These are phyloP conservation scores for Penicillium riverlandense DNA, from an alignment of 495 filamentous ascomycete genomes.

Conservation along the genomic window DNA sequence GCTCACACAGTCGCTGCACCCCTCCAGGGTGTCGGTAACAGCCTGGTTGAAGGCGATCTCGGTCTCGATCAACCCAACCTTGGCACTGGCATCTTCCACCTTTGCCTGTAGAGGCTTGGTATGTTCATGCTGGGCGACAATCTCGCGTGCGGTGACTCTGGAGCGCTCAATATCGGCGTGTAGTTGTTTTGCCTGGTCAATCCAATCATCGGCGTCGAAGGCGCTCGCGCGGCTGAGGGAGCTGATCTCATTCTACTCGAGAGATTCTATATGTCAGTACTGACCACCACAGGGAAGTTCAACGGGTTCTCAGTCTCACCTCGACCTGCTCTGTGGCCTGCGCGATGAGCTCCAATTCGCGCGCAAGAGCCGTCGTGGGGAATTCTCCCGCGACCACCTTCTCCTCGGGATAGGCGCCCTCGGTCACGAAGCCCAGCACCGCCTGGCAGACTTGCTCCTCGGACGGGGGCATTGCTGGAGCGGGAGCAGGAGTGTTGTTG, in stretches of 20 bases:
- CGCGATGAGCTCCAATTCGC: slow-evolving; percentile 56
- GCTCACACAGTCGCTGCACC: slow-evolving; percentile 40
- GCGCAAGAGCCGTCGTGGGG: slow-evolving; percentile 48
- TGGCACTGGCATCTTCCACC: slow-evolving; percentile 59
- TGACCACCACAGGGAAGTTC: too few species aligned
- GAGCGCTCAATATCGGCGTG: slow-evolving; percentile 73
- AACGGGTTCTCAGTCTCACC: slow-evolving; percentile 30
- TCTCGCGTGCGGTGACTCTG: slow-evolving; percentile 62
- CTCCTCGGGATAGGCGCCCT: slow-evolving; percentile 71
- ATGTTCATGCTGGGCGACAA: slow-evolving; percentile 63
- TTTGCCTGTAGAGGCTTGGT: slow-evolving; percentile 51
- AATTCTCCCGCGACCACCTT: slow-evolving; percentile 57
- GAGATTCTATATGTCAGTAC: neutral
- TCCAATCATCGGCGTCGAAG: slow-evolving; percentile 77
- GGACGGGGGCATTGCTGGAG: slow-evolving; percentile 11
- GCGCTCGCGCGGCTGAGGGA: slow-evolving; percentile 63
- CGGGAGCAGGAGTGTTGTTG: neutral
- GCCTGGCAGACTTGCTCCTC: slow-evolving; percentile 51
- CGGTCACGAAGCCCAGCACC: slow-evolving; percentile 63
- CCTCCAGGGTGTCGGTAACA: slow-evolving; percentile 53
- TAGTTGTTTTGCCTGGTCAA: slow-evolving; percentile 72
- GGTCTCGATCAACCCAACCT: slow-evolving; percentile 61
- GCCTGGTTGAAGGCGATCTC: slow-evolving; percentile 73
- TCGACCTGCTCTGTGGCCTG: slow-evolving; percentile 61
- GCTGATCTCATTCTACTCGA: slow-evolving; percentile 59